These are phyloP conservation scores for Tilletiopsis washingtonensis DNA, from an alignment of 1,284 basidiomycete species.

Conservation along the genomic window DNA sequence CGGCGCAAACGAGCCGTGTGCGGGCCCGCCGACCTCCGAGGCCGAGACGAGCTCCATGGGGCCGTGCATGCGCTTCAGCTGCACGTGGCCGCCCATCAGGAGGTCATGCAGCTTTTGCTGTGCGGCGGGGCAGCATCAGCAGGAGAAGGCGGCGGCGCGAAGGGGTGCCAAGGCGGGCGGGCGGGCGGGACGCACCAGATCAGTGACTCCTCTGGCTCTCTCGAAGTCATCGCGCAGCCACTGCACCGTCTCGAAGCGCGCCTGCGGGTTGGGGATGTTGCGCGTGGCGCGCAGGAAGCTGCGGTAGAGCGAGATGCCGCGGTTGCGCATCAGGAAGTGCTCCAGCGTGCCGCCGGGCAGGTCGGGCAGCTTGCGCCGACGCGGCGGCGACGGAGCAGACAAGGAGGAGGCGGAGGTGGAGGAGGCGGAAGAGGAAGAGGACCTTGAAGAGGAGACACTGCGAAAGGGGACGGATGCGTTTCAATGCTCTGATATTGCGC, in stretches of 20 bases:
- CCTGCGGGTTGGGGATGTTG: slow-evolving; percentile 31
- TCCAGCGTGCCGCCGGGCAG: slow-evolving; percentile 1
- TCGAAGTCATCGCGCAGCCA: slow-evolving; percentile 12
- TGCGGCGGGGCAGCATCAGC: neutral
- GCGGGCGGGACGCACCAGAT: no score
- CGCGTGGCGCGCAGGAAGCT: slow-evolving; percentile 29
- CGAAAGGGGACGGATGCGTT: no score
- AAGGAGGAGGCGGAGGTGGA: neutral
- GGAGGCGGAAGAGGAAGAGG: neutral
- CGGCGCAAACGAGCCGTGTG: no score
- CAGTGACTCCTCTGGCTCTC: no score
- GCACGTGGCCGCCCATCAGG: neutral
- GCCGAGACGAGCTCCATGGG: slow-evolving; percentile 2
- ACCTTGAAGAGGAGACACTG: neutral
- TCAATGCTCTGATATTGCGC: no score
- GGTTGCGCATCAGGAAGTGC: slow-evolving; percentile 9
- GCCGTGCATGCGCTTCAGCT: slow-evolving; percentile 2
- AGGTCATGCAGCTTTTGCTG: neutral
- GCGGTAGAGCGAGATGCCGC: slow-evolving; percentile 26
- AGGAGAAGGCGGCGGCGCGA: no score
- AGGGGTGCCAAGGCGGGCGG: no score
- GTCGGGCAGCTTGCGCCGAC: slow-evolving; percentile 1
- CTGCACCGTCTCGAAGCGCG: slow-evolving; percentile 33
- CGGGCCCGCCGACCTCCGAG: no score
- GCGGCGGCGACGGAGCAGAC: neutral